phyloP scores from a whole-genome alignment of 768 basidiomycete genomes.

The Pisolithus orientalis region DNA sequence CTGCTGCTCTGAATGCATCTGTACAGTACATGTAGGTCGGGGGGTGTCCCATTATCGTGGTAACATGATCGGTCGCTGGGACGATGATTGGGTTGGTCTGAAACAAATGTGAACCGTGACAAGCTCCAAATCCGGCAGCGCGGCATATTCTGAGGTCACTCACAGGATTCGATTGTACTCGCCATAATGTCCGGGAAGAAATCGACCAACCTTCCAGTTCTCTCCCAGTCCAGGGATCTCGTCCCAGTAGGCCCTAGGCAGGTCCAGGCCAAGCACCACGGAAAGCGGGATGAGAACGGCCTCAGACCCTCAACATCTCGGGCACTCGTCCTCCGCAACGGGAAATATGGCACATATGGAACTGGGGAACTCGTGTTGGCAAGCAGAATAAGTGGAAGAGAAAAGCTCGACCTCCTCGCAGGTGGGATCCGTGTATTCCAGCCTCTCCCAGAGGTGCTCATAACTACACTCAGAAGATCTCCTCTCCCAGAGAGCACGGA shows the following conservation, averaged over 20 bases:
- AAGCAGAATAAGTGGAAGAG: constrained; percentile 63
- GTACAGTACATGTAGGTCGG: no score
- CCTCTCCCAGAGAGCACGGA: constrained; percentile 42
- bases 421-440: constrained; percentile 35
- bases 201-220: constrained; percentile 6
- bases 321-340: constrained; percentile 68
- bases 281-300: constrained; percentile 44
- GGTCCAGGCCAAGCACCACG: constrained; percentile 29
- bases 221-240: constrained; percentile 35
- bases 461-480: constrained; percentile 54
- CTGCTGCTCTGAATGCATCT: no score
- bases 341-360: constrained; percentile 66
- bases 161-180: not conserved
- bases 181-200: constrained; percentile 29
- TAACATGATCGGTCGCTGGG: no score
- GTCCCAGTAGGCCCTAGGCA: constrained; percentile 52
- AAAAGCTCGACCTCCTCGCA: constrained; percentile 74
- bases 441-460: not conserved
- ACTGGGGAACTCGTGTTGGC: constrained; percentile 58
- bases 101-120: no score
- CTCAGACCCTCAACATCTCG: constrained; percentile 61
- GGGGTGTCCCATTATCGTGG: no score
- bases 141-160: not conserved
- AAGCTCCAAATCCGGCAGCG: no score
- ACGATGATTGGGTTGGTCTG: no score